These are phyloP conservation scores for Rubus idaeus DNA, from an alignment of 306 rosid genomes.

Conservation along the genomic window DNA sequence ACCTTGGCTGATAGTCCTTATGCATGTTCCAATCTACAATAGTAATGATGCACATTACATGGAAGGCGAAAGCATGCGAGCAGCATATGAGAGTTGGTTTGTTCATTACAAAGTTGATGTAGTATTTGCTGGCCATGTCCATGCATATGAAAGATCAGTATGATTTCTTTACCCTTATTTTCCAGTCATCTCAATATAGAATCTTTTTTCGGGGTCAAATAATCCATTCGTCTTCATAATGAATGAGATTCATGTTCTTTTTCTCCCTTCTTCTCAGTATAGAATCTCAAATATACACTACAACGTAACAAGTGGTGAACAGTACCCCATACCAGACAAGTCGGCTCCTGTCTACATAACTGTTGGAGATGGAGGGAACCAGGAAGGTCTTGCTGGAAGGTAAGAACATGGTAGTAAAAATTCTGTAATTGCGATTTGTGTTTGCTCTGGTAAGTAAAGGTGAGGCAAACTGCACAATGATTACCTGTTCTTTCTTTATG, in stretches of 20 bases:
- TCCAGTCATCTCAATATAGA: background rate
- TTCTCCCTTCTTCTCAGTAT: conserved; percentile 52
- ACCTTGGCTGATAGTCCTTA: conserved; percentile 94
- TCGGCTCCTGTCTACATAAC: conserved; percentile 92
- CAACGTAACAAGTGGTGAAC: conserved; percentile 66
- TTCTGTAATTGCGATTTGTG: background rate
- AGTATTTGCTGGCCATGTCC: conserved; percentile 96
- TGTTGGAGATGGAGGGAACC: conserved; percentile 98
- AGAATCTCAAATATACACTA: conserved; percentile 68
- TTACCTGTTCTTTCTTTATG: background rate
- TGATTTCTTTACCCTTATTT: conserved; percentile 11
- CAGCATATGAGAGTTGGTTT: conserved; percentile 83
- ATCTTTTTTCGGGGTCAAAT: background rate
- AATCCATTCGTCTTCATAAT: background rate
- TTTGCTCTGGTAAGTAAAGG: background rate
- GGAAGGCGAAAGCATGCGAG: conserved; percentile 97
- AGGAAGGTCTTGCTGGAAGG: conserved; percentile 96
- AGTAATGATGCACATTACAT: conserved; percentile 79
- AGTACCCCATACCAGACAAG: conserved; percentile 67
- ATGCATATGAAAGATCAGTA: conserved; percentile 99
- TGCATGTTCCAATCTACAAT: conserved; percentile 85
- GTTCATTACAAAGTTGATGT: conserved; percentile 72
- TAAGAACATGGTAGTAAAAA: conserved; percentile 19
- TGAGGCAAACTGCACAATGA: background rate
- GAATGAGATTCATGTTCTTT: conserved; percentile 5